Conservation (phyloP, 2,329 filamentous ascomycete species). For the Plenodomus biglobosus region DNA sequence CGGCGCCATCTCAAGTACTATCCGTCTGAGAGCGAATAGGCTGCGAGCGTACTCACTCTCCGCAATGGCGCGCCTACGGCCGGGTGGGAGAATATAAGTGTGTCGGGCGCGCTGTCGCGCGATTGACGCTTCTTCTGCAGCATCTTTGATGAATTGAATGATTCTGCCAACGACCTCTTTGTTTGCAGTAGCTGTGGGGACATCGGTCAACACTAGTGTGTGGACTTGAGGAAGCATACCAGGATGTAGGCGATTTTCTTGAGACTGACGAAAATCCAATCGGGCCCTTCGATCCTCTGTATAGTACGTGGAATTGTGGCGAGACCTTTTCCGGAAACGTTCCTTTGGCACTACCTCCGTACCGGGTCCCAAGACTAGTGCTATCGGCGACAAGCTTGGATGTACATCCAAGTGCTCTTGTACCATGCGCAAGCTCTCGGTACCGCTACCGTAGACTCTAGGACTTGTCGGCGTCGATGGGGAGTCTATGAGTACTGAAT, state of each 20-base stretch:
- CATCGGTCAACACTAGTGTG: constrained; percentile 59
- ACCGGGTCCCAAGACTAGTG: not conserved
- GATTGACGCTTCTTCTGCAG: constrained; percentile 57
- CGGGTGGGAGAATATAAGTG: constrained; percentile 63
- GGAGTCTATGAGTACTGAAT: constrained; percentile 40
- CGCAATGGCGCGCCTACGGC: constrained; percentile 52
- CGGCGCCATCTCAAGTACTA: constrained; percentile 55
- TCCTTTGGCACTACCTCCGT: constrained; percentile 3
- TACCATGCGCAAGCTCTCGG: constrained; percentile 4
- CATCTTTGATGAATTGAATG: constrained; percentile 58
- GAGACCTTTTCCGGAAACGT: constrained; percentile 11
- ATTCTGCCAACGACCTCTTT: constrained; percentile 44
- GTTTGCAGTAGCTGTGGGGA: constrained; percentile 53
- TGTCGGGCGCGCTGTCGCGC: constrained; percentile 56
- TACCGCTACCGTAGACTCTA: constrained; percentile 6
- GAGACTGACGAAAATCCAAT: constrained; percentile 37
- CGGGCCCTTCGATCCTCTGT: constrained; percentile 35
- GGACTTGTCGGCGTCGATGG: constrained; percentile 21
- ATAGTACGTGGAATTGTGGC: constrained; percentile 26
- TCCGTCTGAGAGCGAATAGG: constrained; percentile 57
- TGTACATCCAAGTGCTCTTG: not conserved
- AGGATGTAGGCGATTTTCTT: constrained; percentile 52
- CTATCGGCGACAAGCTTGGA: constrained; percentile 19
- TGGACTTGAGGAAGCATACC: constrained; percentile 57
- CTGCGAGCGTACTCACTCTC: constrained; percentile 53